Evolutionary conservation across 768 basidiomycete genomes (phyloP), one percentile per base, ranked within the genome.

Genomic region (Rhizopogon sp.): DNA sequence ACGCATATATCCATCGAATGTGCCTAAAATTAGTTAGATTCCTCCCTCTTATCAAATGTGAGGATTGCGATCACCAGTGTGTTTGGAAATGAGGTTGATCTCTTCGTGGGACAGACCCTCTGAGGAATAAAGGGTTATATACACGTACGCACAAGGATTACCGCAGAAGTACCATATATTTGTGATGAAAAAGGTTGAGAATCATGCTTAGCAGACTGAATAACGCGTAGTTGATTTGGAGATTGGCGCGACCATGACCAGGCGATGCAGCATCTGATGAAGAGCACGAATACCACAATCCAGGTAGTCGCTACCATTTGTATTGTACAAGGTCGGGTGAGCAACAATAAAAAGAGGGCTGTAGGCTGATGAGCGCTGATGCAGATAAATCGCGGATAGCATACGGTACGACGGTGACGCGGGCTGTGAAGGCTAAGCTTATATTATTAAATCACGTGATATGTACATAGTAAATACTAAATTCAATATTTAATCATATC

Each of bases 1-100:
- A 16, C 69, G 73, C 43, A 72, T 59, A 58, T 80, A 78, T 17
- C 70, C 64, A 9, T 72, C 71, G 14, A 83, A 67, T 5, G 69
- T 62, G 52, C 74, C 80, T 81, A 59, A 33, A 20, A 46, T 5
- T 37, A 6, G 13, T 44, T 6, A 47, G 44, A 45, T 10, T 47
- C 14, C 14, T 49, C 5, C 37, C 47, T 20, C 33, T 4, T 5
- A 22, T 49, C 16, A 35, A 49, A 49, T 49, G 20, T 20, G 22
- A 22, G 22, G 33, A 37, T 37, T 8, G 2, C 8, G 14, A 25
- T 37, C 17, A 50, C 57, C 40, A 42, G 40, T 52, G 28, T 33
- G 55, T 35, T 55, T 41, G 20, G 35, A 56, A 40, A 55, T 50
- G 20, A 50, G 33, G 33, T 51, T 16, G 7, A 53, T 47, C 47